These are phyloP conservation scores for Calvatia gigantea DNA, from an alignment of 768 basidiomycete species.

Conservation along the genomic window DNA sequence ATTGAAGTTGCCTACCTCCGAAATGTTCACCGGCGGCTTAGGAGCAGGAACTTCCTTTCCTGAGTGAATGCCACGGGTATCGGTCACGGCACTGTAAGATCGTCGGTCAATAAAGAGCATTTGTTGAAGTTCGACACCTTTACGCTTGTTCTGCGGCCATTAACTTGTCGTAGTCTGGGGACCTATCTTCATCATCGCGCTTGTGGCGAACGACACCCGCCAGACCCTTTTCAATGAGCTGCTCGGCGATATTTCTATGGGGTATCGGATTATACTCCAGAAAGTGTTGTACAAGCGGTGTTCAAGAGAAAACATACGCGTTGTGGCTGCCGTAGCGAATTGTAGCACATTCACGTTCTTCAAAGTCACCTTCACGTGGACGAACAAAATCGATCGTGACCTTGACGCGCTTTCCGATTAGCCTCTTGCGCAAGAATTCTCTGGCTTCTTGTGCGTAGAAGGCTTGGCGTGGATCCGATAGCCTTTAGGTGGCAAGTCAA, in stretches of 20 bases:
- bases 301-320: slow-evolving; percentile 47
- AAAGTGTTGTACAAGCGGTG: background rate
- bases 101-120: background rate
- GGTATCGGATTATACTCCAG: slow-evolving; percentile 3
- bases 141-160: slow-evolving; percentile 93
- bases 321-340: slow-evolving; percentile 81
- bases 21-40: slow-evolving; percentile 84
- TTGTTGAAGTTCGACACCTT: slow-evolving; percentile 24
- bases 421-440: slow-evolving; percentile 87
- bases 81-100: slow-evolving; percentile 63
- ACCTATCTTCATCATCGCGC: slow-evolving; percentile 93
- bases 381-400: slow-evolving; percentile 88
- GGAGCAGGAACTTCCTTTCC: slow-evolving; percentile 83
- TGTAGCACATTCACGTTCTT: slow-evolving; percentile 90
- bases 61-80: slow-evolving; percentile 83
- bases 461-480: slow-evolving; percentile 82
- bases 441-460: slow-evolving; percentile 89
- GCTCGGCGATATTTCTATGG: slow-evolving; percentile 88
- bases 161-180: slow-evolving; percentile 93
- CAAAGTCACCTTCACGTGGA: slow-evolving; percentile 89
- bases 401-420: slow-evolving; percentile 87
- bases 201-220: slow-evolving; percentile 89
- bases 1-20: slow-evolving; percentile 57
- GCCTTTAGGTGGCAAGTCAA: slow-evolving; percentile 34
- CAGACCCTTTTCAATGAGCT: slow-evolving; percentile 89